Conservation (phyloP, 2,329 filamentous ascomycete species). For the Cercospora zeina region DNA sequence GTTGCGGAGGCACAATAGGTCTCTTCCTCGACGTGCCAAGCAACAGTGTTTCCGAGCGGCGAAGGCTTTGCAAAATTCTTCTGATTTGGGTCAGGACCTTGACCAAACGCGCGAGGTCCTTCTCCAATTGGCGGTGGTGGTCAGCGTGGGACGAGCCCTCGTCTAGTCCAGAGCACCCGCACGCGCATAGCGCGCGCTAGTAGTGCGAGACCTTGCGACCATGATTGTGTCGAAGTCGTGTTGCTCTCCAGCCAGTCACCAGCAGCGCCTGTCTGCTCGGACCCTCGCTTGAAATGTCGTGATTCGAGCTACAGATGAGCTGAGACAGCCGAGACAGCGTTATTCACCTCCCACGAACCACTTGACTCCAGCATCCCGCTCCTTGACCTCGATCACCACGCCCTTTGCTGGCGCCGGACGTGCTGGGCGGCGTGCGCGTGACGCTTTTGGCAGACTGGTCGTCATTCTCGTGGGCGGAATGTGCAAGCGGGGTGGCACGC, state of each 20-base stretch:
- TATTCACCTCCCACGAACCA: conserved; percentile 2
- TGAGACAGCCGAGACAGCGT: too few relatives aligned
- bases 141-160: not conserved
- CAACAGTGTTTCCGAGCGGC: not conserved
- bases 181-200: conserved; percentile 7
- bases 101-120: not conserved
- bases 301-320: conserved; percentile 22
- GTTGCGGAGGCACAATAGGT: not conserved
- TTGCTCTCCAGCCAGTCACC: conserved; percentile 8
- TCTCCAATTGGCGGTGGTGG: conserved; percentile 1
- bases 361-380: not conserved
- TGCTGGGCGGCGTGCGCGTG: not conserved
- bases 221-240: conserved; percentile 2
- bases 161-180: not conserved
- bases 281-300: conserved; percentile 15
- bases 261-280: not conserved
- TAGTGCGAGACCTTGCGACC: conserved; percentile 1
- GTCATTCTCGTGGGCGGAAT: not conserved
- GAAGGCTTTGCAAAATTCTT: conserved; percentile 4
- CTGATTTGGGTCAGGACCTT: not conserved
- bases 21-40: not conserved
- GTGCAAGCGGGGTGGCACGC: not conserved
- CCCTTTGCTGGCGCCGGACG: not conserved
- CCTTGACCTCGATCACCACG: not conserved
- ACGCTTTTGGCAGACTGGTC: not conserved